Base-by-base conservation (phyloP, 2,329 filamentous ascomycete species). In the Hypoxylon rubiginosum region DNA sequence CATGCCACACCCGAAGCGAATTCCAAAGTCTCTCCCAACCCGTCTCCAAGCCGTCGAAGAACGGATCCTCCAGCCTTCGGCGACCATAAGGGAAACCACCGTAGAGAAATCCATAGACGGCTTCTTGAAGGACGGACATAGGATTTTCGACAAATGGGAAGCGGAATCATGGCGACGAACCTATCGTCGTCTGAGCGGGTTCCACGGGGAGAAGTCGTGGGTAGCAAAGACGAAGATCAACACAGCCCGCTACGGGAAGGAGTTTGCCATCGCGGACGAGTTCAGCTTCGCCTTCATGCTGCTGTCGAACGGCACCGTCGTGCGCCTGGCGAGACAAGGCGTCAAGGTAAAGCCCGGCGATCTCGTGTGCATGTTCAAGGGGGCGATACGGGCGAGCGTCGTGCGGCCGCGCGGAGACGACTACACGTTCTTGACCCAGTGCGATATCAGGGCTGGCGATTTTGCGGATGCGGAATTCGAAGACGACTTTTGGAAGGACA, bases 311-410 rank as follows among this genome's bases (percentile, higher is more conserved):
- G 71, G 72, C 17, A 66, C 69, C 1, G 59, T 73, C 13, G 1
- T 68, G 2, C 1, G 36, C 17, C 2, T 64, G 21, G 2, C 0
- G 0, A 69, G 68, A 9, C 11, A 9, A 0, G 61, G 51, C 32
- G 53, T 39, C 9, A 26, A 65, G 1, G 52, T 70, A 15, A 28
- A 28, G 26, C 17, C 50, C 1, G 51, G 59, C 9, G 72, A 73
- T 28, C 0, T 72, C 3, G 13, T 73, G n/a, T 73, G 71, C 36
- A 0, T 70, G 1, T 70, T 72, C n/a, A 69, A 72, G 41, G 68
- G 68, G 10, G 56, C 64, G 7, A 9, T 1, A 3, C 1, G 19
- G 1, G 50, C 52, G 2, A 58, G 50, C 46, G 26, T 72, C 2
- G 11, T 72, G n/a, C 58, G 71, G 15, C 30, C 64, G 11, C 34